A percentile compares a stretch with the other conserved stretches of the same genome.
These are phyloP conservation scores for Entonaema liquescens DNA, from an alignment of 495 filamentous ascomycete genomes.

Conservation along the genomic window DNA sequence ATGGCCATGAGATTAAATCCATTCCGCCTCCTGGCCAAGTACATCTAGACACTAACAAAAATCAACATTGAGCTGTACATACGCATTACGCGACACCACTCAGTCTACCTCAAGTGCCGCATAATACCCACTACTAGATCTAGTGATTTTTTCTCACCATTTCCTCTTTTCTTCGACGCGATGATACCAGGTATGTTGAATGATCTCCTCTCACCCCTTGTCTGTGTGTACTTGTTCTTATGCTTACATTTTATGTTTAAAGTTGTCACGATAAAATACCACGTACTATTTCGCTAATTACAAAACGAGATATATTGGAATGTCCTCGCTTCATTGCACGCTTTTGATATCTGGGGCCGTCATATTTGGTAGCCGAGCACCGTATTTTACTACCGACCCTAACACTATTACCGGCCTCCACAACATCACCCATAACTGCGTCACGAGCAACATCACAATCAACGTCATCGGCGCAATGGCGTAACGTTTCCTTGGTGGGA, in stretches of 20 bases:
- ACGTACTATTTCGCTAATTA: background rate
- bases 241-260: background rate
- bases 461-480: background rate
- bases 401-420: background rate
- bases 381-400: background rate
- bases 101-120: background rate
- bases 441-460: background rate
- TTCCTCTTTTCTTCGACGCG: background rate
- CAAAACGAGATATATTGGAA: no score
- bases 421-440: no score
- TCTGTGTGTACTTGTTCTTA: background rate
- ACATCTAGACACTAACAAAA: background rate
- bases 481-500: background rate
- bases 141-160: background rate
- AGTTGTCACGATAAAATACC: background rate
- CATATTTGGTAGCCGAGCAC: background rate
- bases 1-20: background rate
- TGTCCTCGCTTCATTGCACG: background rate
- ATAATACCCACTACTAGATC: background rate
- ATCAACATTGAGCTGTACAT: background rate
- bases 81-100: background rate
- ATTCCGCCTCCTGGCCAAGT: background rate
- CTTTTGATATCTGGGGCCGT: background rate
- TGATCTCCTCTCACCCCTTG: background rate
- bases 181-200: background rate